These are phyloP conservation scores for Citrus glauca DNA, from an alignment of 345 rosid species.

Conservation along the genomic window DNA sequence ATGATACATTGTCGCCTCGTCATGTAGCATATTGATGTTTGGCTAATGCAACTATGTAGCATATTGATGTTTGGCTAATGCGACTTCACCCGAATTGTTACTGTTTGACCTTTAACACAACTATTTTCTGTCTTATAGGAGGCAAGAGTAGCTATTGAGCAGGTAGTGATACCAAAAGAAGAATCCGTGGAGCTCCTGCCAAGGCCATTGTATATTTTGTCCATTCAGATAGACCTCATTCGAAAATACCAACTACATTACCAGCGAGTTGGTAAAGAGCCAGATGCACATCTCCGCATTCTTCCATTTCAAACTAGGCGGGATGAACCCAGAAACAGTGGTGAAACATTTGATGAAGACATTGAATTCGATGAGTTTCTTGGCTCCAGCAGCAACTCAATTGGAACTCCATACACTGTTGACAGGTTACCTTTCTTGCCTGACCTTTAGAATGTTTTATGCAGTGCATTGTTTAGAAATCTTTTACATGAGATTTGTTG, in stretches of 20 bases:
- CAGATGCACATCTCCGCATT: constrained; percentile 43
- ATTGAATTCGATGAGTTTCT: constrained; percentile 25
- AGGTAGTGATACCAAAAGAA: constrained; percentile 64
- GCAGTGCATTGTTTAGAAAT: neutral
- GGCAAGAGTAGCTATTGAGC: constrained; percentile 76
- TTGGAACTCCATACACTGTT: constrained; percentile 33
- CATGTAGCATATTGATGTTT: neutral
- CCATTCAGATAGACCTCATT: constrained; percentile 61
- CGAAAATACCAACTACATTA: constrained; percentile 51
- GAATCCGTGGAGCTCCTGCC: constrained; percentile 70
- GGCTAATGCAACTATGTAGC: neutral
- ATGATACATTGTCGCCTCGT: neutral
- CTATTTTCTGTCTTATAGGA: constrained; percentile 41
- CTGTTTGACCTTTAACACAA: constrained; percentile 2
- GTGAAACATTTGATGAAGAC: constrained; percentile 25
- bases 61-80: neutral
- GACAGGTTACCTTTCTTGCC: constrained; percentile 61
- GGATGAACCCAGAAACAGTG: constrained; percentile 16
- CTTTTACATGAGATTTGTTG: neutral
- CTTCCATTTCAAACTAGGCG: constrained; percentile 45
- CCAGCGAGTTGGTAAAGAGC: constrained; percentile 53
- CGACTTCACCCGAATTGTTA: neutral
- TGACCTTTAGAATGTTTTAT: constrained; percentile 13
- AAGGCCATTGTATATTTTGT: constrained; percentile 49
- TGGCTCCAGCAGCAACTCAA: constrained; percentile 17